A percentile compares a stretch with the other conserved stretches of the same genome.
Conservation (phyloP, 1,139 yeast species). For the Fermentozyma sake region DNA sequence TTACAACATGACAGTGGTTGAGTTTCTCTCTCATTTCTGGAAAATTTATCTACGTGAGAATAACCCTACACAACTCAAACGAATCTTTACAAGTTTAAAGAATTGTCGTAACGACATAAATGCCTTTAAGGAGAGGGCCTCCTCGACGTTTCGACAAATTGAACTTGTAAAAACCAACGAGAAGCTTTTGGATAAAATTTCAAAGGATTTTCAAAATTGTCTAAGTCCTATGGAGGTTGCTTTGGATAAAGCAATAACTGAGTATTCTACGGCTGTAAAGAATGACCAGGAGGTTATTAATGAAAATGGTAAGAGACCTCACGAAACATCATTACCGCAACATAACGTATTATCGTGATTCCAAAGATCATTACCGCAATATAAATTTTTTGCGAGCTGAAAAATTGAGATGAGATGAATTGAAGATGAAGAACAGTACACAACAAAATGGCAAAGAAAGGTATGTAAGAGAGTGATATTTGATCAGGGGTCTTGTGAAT, state of each 20-base stretch:
- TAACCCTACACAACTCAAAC: conserved; percentile 37
- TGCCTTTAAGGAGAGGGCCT: conserved; percentile 10
- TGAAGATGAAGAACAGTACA: too few relatives aligned
- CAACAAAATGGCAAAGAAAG: conserved; percentile 24
- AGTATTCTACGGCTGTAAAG: conserved; percentile 27
- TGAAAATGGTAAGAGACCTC: conserved; percentile 26
- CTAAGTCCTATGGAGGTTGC: conserved; percentile 24
- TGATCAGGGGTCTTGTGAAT: too few relatives aligned
- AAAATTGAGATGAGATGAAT: background rate
- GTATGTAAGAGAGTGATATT: conserved; percentile 15
- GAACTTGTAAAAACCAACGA: conserved; percentile 19
- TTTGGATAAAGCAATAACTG: conserved; percentile 28
- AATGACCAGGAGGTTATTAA: conserved; percentile 14
- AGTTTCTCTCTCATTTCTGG: conserved; percentile 46
- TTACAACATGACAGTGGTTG: conserved; percentile 37
- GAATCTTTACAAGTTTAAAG: conserved; percentile 32
- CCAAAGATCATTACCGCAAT: too few relatives aligned
- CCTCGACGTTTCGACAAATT: conserved; percentile 6
- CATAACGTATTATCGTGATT: too few relatives aligned
- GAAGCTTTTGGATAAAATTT: conserved; percentile 30
- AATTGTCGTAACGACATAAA: conserved; percentile 19
- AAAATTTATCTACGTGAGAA: conserved; percentile 31
- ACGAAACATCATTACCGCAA: conserved; percentile 10
- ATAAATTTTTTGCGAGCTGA: background rate
- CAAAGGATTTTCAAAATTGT: conserved; percentile 30